Base-by-base conservation (phyloP, 768 basidiomycete genomes). In the Bullera alba region DNA sequence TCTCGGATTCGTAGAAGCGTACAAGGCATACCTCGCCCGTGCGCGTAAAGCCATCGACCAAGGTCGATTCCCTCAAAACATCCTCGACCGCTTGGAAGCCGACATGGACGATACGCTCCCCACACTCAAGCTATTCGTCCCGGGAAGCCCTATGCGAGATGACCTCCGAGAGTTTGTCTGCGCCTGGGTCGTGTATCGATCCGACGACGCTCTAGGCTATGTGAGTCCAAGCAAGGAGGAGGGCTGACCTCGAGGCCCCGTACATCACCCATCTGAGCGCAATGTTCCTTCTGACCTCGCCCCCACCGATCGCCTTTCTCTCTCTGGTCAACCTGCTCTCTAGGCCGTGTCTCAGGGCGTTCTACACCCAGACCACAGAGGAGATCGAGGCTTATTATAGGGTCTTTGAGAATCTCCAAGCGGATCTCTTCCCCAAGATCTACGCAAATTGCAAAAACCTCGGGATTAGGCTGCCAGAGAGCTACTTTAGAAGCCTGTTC, bases 381-480 rank as follows among this genome's bases (percentile, higher is more conserved):
- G 70, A 72, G 52, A 63, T 68, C 36, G 66, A 66, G 25, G 70
- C 68, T 2, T 72, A 61, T 46, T 72, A 70, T 38, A 53, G 70
- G 36, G 70, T 70, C 3, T 63, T 72, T 27, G 70, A 72, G 43
- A 70, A 68, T 29, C 60, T 72, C 2, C 66, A 72, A 42, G 66
- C 66, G 21, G 70, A 72, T 46, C 46, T 46, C 2, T 72, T 65
- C 42, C 70, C 70, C 0, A 68, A 64, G 42, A 70, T 72, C 30
- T 72, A 61, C 43, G 68, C 70, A 12, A 72, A 72, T 50, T 69
- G 66, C 43, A 70, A 68, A 49, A 65, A 67, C 51, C 50, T 70
- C 4, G 70, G 67, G 10, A 42, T 70, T 23, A 54, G 63, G 22
- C 44, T 72, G 16, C 70, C 70, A 4, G 61, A 70, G 45, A 58